Conservation (phyloP, 495 filamentous ascomycete genomes). For the Aspergillus bridgeri region DNA sequence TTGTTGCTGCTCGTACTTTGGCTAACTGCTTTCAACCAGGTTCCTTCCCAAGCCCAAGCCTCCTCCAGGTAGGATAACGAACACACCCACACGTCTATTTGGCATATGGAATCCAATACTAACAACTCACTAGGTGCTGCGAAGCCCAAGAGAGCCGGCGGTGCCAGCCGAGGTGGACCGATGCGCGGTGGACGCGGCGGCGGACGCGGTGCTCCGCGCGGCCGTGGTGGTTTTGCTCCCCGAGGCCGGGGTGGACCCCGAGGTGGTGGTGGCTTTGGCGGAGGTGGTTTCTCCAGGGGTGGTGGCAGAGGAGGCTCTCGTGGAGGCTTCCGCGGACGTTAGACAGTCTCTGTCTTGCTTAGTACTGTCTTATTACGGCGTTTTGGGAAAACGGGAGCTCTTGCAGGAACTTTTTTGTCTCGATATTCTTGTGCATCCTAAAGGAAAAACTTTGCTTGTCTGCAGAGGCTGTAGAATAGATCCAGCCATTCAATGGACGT, state of each 20-base stretch:
- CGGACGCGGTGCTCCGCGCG: constrained; percentile 36
- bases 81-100: constrained; percentile 16
- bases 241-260: too few species aligned
- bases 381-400: constrained; percentile 50
- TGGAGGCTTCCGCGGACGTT: constrained; percentile 36
- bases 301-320: constrained; percentile 27
- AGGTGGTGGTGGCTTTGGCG: constrained; percentile 25
- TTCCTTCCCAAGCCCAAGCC: constrained; percentile 96
- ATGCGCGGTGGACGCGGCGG: constrained; percentile 41
- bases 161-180: constrained; percentile 41
- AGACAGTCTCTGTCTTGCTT: constrained; percentile 30
- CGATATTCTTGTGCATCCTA: constrained; percentile 40
- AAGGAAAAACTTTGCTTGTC: constrained; percentile 29
- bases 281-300: constrained; percentile 24
- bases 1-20: not conserved
- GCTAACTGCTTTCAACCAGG: constrained; percentile 31
- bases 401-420: constrained; percentile 41
- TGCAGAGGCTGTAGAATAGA: constrained; percentile 38
- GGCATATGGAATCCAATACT: constrained; percentile 16
- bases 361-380: constrained; percentile 48
- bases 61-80: constrained; percentile 56
- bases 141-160: constrained; percentile 58
- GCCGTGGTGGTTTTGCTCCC: constrained; percentile 42
- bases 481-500: constrained; percentile 25
- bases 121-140: constrained; percentile 38